Evolutionary conservation across 306 rosid genomes (phyloP).

Genomic region (Citrullus mucosospermus): DNA sequence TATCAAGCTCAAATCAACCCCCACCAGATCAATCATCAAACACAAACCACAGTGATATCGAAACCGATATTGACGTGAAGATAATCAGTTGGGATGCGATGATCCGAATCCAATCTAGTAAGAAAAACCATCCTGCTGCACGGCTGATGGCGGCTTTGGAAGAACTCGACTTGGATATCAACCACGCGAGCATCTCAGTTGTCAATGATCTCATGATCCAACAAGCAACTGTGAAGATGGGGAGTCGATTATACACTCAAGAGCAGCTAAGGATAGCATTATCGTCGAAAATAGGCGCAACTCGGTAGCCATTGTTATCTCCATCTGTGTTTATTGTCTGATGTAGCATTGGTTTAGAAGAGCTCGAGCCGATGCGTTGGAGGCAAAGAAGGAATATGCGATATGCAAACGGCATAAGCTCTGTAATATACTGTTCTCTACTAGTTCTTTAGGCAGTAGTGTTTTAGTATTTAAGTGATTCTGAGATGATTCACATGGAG

Average conservation of each 20-base stretch:
- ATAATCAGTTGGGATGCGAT: conserved; percentile 91
- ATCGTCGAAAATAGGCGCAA: conserved; percentile 46
- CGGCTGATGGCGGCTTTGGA: conserved; percentile 72
- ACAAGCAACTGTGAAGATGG: conserved; percentile 93
- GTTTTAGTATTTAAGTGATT: background rate
- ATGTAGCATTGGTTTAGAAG: conserved; percentile 1
- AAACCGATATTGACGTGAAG: conserved; percentile 78
- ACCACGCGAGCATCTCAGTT: conserved; percentile 85
- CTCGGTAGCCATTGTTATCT: conserved; percentile 11
- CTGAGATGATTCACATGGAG: background rate
- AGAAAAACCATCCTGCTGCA: conserved; percentile 89
- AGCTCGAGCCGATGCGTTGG: background rate
- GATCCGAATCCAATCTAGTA: conserved; percentile 73
- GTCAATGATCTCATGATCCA: conserved; percentile 91
- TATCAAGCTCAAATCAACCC: conserved; percentile 11
- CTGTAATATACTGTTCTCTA: background rate
- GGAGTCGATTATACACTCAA: conserved; percentile 66
- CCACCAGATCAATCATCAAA: conserved; percentile 19
- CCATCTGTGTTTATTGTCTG: background rate
- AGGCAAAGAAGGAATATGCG: background rate
- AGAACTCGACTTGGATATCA: conserved; percentile 84
- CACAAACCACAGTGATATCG: conserved; percentile 14
- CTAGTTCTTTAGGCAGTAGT: conserved; percentile 1
- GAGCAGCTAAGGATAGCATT: conserved; percentile 72
- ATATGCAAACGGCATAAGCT: background rate